phyloP scores from a whole-genome alignment of 2,329 filamentous ascomycete species.

The Leptosphaerulina australis region DNA sequence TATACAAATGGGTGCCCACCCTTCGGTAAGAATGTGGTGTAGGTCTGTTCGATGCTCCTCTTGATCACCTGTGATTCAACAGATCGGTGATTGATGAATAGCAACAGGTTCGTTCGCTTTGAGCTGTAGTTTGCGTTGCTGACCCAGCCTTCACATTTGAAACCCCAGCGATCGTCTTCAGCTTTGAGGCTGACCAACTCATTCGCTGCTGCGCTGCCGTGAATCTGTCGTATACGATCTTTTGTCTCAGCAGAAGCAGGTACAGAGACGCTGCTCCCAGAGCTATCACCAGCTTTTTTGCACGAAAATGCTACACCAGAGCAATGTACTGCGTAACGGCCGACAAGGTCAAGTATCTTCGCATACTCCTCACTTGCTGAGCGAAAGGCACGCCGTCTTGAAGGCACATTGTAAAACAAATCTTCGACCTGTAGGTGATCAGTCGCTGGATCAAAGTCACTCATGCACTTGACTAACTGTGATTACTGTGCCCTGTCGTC shows the following conservation, averaged over 20 bases:
- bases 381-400: slow-evolving; percentile 83
- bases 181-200: slow-evolving; percentile 80
- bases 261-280: slow-evolving; percentile 75
- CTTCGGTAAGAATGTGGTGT: slow-evolving; percentile 86
- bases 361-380: slow-evolving; percentile 94
- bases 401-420: slow-evolving; percentile 95
- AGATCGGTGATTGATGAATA: slow-evolving; percentile 96
- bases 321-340: slow-evolving; percentile 92
- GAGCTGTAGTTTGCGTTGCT: slow-evolving; percentile 95
- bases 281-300: slow-evolving; percentile 92
- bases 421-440: slow-evolving; percentile 71
- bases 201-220: slow-evolving; percentile 82
- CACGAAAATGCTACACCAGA: slow-evolving; percentile 91
- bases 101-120: slow-evolving; percentile 82
- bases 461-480: slow-evolving; percentile 58
- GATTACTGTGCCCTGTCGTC: slow-evolving; percentile 89
- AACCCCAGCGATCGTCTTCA: slow-evolving; percentile 78
- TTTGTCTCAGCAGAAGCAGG: slow-evolving; percentile 72
- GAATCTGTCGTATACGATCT: slow-evolving; percentile 88
- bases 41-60: slow-evolving; percentile 89
- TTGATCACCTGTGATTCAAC: slow-evolving; percentile 90
- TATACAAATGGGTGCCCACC: slow-evolving; percentile 94
- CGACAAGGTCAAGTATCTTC: slow-evolving; percentile 94
- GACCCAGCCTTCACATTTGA: slow-evolving; percentile 78
- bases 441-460: neutral